Percentiles rank a stretch among this genome's conserved stretches.
Evolutionary conservation across 1,139 yeast species (phyloP).

Genomic region (Dujonia santamariae): DNA sequence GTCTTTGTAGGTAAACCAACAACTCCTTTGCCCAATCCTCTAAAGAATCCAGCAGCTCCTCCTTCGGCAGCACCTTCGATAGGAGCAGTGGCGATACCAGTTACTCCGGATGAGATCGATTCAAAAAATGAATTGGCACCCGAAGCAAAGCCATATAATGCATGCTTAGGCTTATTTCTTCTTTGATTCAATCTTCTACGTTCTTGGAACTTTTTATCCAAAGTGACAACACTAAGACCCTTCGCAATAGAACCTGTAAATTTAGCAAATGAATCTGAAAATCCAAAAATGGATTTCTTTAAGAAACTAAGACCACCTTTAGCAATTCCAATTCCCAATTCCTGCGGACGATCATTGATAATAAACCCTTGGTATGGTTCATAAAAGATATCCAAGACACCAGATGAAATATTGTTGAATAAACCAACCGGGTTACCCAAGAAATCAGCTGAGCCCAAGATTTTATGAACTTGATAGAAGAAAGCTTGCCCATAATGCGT

Average conservation of each 20-base stretch:
- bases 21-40: constrained; percentile 91
- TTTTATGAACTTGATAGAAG: constrained; percentile 87
- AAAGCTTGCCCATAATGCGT: constrained; percentile 93
- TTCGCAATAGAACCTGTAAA: constrained; percentile 93
- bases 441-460: constrained; percentile 94
- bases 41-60: constrained; percentile 89
- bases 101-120: constrained; percentile 81
- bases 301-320: constrained; percentile 94
- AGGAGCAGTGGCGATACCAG: constrained; percentile 91
- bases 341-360: constrained; percentile 93
- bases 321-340: constrained; percentile 90
- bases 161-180: constrained; percentile 81
- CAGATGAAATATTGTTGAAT: constrained; percentile 88
- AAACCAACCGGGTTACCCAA: constrained; percentile 97
- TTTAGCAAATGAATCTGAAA: constrained; percentile 89
- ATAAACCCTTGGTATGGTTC: constrained; percentile 97
- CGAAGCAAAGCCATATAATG: constrained; percentile 78
- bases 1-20: constrained; percentile 96
- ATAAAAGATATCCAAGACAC: constrained; percentile 93
- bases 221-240: constrained; percentile 86
- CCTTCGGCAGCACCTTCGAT: constrained; percentile 81
- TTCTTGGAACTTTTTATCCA: constrained; percentile 84
- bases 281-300: constrained; percentile 91
- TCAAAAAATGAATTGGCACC: constrained; percentile 91
- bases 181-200: constrained; percentile 70